phyloP scores from a whole-genome alignment of 305 asterid species.

The Solanum hybrid region DNA sequence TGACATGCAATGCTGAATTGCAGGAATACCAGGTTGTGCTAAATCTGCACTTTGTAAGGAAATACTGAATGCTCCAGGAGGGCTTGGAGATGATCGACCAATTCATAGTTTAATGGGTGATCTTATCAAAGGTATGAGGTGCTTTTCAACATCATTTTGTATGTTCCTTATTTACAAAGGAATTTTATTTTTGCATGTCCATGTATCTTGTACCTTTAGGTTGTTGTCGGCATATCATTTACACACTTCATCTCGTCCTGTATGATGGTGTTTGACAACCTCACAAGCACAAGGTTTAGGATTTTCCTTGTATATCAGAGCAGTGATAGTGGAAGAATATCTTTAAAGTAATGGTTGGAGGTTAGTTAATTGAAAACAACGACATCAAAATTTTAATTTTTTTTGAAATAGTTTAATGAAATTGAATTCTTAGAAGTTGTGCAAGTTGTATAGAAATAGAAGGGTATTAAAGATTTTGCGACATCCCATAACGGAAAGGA shows the following conservation, averaged over 20 bases:
- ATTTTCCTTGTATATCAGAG: background rate
- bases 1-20: slow-evolving; percentile 10
- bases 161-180: background rate
- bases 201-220: background rate
- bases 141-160: background rate
- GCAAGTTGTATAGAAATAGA: background rate
- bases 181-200: background rate
- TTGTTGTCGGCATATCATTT: background rate
- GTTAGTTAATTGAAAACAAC: background rate
- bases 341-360: background rate
- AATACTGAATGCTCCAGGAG: slow-evolving; percentile 52
- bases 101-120: slow-evolving; percentile 92
- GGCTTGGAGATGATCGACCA: slow-evolving; percentile 91
- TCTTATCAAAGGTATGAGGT: slow-evolving; percentile 71
- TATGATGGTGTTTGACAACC: background rate
- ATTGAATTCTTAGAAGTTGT: background rate
- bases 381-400: background rate
- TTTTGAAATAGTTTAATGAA: background rate
- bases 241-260: background rate
- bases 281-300: background rate
- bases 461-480: background rate
- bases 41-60: slow-evolving; percentile 96
- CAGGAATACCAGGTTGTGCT: slow-evolving; percentile 99
- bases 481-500: background rate
- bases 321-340: background rate